Percentiles rank a stretch among this genome's conserved stretches.
phyloP scores from a whole-genome alignment of 371 early-diverging fungal species.

The Apophysomyces ossiformis region DNA sequence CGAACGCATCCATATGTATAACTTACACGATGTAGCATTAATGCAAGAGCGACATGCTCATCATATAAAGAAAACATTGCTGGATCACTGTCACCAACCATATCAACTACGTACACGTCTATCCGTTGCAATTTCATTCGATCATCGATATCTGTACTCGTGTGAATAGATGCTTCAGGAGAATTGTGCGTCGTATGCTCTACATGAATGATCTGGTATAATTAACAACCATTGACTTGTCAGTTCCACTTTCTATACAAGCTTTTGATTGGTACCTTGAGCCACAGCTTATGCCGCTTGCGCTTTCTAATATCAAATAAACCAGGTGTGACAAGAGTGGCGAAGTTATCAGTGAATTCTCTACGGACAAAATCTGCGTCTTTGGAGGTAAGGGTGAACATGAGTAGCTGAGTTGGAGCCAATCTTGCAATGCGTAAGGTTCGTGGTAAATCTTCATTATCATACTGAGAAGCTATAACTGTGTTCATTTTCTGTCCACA shows the following conservation, averaged over 20 bases:
- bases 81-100: constrained; percentile 31
- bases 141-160: constrained; percentile 3
- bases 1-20: not conserved
- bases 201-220: constrained; percentile 35
- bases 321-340: constrained; percentile 8
- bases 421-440: constrained; percentile 27
- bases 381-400: constrained; percentile 32
- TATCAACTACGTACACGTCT: constrained; percentile 40
- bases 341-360: constrained; percentile 29
- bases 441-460: constrained; percentile 16
- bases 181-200: constrained; percentile 30
- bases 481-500: constrained; percentile 30
- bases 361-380: constrained; percentile 33
- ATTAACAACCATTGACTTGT: not conserved
- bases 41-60: constrained; percentile 28
- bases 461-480: constrained; percentile 18
- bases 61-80: constrained; percentile 41
- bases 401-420: constrained; percentile 36
- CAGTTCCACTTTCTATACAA: not conserved
- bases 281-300: constrained; percentile 31
- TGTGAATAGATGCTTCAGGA: constrained; percentile 4
- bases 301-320: constrained; percentile 1
- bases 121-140: constrained; percentile 23
- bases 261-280: constrained; percentile 22
- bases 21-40: constrained; percentile 32